Evolutionary conservation across 768 basidiomycete species (phyloP).

Genomic region (Mycena leptocephala): DNA sequence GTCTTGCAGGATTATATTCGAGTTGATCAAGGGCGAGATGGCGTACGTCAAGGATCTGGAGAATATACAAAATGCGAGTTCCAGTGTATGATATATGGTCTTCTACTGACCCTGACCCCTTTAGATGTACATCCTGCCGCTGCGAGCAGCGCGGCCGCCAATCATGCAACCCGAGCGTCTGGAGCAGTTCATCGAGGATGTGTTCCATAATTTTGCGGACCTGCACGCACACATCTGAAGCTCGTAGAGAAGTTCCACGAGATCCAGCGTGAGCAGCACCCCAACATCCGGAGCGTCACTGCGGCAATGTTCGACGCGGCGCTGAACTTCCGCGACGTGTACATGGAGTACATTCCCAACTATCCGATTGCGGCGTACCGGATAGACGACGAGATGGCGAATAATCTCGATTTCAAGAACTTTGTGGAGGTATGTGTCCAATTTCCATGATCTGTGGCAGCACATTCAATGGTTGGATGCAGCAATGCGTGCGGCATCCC

Average conservation of each 20-base stretch:
- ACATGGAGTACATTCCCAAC: conserved; percentile 93
- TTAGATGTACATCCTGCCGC: conserved; percentile 87
- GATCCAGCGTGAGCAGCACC: conserved; percentile 92
- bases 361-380: conserved; percentile 93
- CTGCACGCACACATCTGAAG: conserved; percentile 82
- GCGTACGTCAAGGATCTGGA: conserved; percentile 94
- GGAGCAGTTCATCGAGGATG: conserved; percentile 85
- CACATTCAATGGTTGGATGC: neutral
- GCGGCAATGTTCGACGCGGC: conserved; percentile 89
- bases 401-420: conserved; percentile 83
- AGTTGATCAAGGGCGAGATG: conserved; percentile 97
- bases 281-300: conserved; percentile 83
- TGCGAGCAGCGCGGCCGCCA: conserved; percentile 81
- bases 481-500: conserved; percentile 72
- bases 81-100: neutral
- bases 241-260: conserved; percentile 88
- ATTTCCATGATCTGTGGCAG: neutral
- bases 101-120: neutral
- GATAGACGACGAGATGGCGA: conserved; percentile 90
- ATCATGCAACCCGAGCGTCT: conserved; percentile 83
- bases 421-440: conserved; percentile 81
- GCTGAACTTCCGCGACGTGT: conserved; percentile 92
- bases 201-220: conserved; percentile 91
- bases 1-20: conserved; percentile 84
- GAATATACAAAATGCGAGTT: conserved; percentile 81